Evolutionary conservation across 805 yeast genomes (phyloP), one percentile per base, ranked within the genome.

Genomic region (Hyphopichia homilentoma): DNA sequence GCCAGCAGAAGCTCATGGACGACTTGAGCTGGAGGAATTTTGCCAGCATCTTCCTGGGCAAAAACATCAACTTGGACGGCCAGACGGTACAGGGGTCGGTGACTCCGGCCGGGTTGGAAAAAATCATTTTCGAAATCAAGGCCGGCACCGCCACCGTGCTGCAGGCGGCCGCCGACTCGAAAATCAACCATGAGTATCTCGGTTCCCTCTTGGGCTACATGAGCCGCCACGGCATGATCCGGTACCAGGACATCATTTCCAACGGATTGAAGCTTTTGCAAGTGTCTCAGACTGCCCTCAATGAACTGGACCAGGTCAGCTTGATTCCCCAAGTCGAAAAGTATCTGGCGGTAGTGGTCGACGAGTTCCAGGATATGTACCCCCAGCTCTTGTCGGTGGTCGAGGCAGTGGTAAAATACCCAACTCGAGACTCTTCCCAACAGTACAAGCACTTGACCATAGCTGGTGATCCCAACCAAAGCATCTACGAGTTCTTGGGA

Each of bases 301-400:
- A 45, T 6, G 23, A 38, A 2, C 39, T 47, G 4, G 58, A 54
- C 40, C 65, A 65, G 31, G 21, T 16, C 16, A n/a, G 18, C 14
- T 35, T 31, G 32, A 48, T 58, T 9, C 43, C 54, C 2, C 50
- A 49, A 21, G 29, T 65, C 25, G 39, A 43, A 5, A 40, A 44
- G 9, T 57, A 53, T 34, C 54, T 50, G 30, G 64, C 52, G 2
- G 64, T 80, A 0, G 52, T 84, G 1, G 77, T 83, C 8, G 90
- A 84, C 56, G 90, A 84, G 49, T 79, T 78, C 46, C 90, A 84
- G 49, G 90, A 84, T 52, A 65, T 82, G 49, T 74, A 78, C 40
- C 70, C 72, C 0, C 64, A 62, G 7, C 55, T 81, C 14, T 45
- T 74, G 16, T 63, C 65, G 13, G 49, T 82, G 2, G 55, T 80